Conservation (phyloP, 2,329 filamentous ascomycete genomes). For the Bipolaris sorokiniana region DNA sequence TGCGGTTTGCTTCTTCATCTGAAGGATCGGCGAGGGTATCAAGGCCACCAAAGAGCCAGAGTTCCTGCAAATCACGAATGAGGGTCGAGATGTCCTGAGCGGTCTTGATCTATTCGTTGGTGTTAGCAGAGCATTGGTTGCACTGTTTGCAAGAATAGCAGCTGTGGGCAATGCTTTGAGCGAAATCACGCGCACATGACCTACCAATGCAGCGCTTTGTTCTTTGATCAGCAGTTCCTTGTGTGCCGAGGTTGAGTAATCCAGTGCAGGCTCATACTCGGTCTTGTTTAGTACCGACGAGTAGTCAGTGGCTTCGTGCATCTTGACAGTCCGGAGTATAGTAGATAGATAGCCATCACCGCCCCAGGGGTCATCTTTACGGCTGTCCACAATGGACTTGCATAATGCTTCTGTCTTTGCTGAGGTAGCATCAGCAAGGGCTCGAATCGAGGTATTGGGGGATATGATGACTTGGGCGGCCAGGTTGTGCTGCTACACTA, state of each 20-base stretch:
- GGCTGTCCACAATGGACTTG: slow-evolving; percentile 56
- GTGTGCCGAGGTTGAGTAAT: slow-evolving; percentile 62
- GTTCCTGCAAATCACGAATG: slow-evolving; percentile 68
- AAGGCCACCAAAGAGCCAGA: slow-evolving; percentile 70
- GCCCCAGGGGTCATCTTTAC: slow-evolving; percentile 27
- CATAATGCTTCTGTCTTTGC: slow-evolving; percentile 51
- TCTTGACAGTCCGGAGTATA: slow-evolving; percentile 59
- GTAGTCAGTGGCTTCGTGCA: slow-evolving; percentile 49
- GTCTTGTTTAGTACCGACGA: slow-evolving; percentile 13
- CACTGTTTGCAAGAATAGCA: background rate
- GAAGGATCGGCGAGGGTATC: slow-evolving; percentile 56
- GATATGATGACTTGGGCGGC: background rate
- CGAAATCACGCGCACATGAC: slow-evolving; percentile 11
- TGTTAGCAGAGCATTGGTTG: background rate
- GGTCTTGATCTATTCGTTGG: slow-evolving; percentile 56
- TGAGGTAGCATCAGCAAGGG: slow-evolving; percentile 20
- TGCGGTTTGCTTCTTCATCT: slow-evolving; percentile 33
- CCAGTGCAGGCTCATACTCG: slow-evolving; percentile 46
- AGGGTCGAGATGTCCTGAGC: slow-evolving; percentile 67
- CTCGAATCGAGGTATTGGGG: too few relatives aligned
- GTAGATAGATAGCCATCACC: slow-evolving; percentile 57
- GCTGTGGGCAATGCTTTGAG: background rate
- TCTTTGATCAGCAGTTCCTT: slow-evolving; percentile 65
- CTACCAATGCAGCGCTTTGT: slow-evolving; percentile 64
- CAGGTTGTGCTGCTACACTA: background rate